phyloP scores from a whole-genome alignment of 129 eudicot species.

The Deinandra increscens region DNA sequence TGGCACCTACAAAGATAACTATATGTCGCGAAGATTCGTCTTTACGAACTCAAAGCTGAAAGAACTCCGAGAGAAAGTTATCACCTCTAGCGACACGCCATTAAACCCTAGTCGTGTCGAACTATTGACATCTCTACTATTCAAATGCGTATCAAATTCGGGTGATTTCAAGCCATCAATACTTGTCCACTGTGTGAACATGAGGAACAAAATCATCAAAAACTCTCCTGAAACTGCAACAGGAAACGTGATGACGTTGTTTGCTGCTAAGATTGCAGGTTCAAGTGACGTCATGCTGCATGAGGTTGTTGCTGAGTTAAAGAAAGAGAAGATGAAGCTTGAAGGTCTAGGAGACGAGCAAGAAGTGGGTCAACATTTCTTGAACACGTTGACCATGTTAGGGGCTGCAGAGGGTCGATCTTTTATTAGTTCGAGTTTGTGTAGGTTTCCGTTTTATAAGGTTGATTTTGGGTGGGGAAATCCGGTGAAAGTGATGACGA shows the following conservation, averaged over 20 bases:
- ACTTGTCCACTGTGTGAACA: neutral
- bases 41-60: conserved; percentile 21
- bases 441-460: conserved; percentile 18
- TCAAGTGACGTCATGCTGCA: neutral
- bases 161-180: neutral
- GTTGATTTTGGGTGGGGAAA: conserved; percentile 32
- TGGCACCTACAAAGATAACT: neutral
- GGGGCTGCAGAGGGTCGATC: neutral
- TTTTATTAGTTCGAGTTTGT: neutral
- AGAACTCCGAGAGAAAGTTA: conserved; percentile 9
- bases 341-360: neutral
- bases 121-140: conserved; percentile 9
- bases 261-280: neutral
- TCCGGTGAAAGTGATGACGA: conserved; percentile 2
- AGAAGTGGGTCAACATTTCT: neutral
- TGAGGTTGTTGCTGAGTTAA: neutral
- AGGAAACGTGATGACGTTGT: conserved; percentile 11
- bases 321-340: conserved; percentile 8
- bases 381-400: neutral
- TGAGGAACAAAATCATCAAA: conserved; percentile 7
- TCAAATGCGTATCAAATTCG: neutral
- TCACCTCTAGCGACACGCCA: neutral
- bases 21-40: conserved; percentile 5
- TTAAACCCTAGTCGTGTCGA: conserved; percentile 16
- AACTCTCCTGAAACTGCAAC: neutral